Percentiles rank a stretch among this genome's conserved stretches.
Evolutionary conservation across 2,329 filamentous ascomycete genomes (phyloP).

Genomic region (Nemania diffusa): DNA sequence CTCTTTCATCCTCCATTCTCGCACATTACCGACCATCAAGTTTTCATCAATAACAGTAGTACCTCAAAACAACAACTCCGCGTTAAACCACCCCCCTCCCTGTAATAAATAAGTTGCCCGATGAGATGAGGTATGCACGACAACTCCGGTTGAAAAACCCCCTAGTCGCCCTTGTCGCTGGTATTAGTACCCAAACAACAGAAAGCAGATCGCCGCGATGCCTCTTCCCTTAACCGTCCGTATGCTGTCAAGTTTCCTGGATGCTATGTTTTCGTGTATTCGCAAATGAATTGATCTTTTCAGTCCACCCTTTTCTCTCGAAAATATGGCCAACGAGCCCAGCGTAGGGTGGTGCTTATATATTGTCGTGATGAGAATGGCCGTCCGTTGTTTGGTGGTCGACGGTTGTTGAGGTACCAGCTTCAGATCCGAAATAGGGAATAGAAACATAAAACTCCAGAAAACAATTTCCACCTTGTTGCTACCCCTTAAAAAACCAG

Average conservation of each 20-base stretch:
- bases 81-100: conserved; percentile 10
- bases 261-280: conserved; percentile 33
- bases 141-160: conserved; percentile 33
- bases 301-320: not conserved
- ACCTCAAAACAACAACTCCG: conserved; percentile 36
- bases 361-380: conserved; percentile 19
- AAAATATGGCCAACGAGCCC: conserved; percentile 13
- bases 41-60: conserved; percentile 27
- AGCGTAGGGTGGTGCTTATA: conserved; percentile 22
- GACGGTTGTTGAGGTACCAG: conserved; percentile 5
- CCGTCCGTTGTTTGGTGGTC: conserved; percentile 23
- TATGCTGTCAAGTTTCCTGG: conserved; percentile 38
- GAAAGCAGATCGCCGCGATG: conserved; percentile 42
- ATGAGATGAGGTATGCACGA: conserved; percentile 33
- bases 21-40: conserved; percentile 33
- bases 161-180: conserved; percentile 27
- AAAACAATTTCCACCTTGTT: conserved; percentile 35
- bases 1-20: conserved; percentile 4
- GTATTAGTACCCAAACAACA: conserved; percentile 35
- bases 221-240: conserved; percentile 42
- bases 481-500: conserved; percentile 33
- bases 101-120: conserved; percentile 30
- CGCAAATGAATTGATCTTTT: conserved; percentile 22
- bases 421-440: conserved; percentile 21
- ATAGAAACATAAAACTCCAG: conserved; percentile 35